Percentiles rank a stretch among this genome's conserved stretches.
These are phyloP conservation scores for Candida pseudofarinosa DNA, from an alignment of 805 yeast genomes.

Conservation along the genomic window DNA sequence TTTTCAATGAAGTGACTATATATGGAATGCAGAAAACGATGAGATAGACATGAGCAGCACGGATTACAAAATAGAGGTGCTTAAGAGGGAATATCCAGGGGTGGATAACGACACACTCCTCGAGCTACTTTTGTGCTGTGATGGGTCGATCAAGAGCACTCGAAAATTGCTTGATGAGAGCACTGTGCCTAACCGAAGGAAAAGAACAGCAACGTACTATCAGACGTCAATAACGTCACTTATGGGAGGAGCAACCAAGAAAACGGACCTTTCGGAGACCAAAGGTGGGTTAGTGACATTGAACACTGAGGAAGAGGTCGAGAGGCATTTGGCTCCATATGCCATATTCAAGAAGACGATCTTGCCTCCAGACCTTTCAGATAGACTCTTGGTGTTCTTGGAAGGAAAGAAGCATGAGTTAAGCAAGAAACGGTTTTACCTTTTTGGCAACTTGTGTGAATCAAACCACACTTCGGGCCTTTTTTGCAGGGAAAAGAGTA, in stretches of 20 bases:
- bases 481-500: conserved; percentile 12
- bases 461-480: conserved; percentile 51
- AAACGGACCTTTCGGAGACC: not conserved
- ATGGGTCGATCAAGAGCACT: conserved; percentile 47
- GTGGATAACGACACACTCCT: conserved; percentile 38
- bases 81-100: conserved; percentile 38
- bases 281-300: conserved; percentile 33
- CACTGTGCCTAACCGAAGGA: conserved; percentile 8
- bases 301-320: conserved; percentile 50
- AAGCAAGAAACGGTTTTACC: conserved; percentile 45
- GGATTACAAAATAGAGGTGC: conserved; percentile 27
- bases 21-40: not conserved
- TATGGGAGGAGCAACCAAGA: conserved; percentile 3
- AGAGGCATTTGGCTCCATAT: conserved; percentile 43
- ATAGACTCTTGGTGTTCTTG: conserved; percentile 39
- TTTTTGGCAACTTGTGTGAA: conserved; percentile 58
- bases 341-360: conserved; percentile 48
- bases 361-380: conserved; percentile 49
- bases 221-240: conserved; percentile 12
- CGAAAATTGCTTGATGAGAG: conserved; percentile 38
- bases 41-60: not conserved
- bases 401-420: conserved; percentile 39
- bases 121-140: conserved; percentile 52
- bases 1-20: too few species aligned
- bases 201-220: conserved; percentile 9